Evolutionary conservation across 768 basidiomycete genomes (phyloP).

Genomic region (Termitomyces sp.): DNA sequence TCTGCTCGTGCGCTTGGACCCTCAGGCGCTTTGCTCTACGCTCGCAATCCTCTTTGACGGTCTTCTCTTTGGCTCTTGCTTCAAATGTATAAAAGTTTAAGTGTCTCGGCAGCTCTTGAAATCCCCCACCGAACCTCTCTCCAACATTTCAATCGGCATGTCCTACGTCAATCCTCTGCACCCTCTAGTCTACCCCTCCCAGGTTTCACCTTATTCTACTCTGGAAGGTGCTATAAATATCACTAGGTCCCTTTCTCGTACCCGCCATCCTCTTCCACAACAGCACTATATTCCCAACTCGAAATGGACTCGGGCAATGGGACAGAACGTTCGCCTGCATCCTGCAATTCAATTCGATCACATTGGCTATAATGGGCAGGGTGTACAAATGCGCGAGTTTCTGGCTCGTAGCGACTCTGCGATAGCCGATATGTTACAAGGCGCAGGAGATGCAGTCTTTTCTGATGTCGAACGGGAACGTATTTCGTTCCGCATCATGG

Average conservation of each 20-base stretch:
- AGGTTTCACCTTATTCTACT: conserved; percentile 22
- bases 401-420: conserved; percentile 27
- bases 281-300: conserved; percentile 17
- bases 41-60: not conserved
- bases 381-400: conserved; percentile 43
- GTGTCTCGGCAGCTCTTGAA: not conserved
- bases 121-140: not conserved
- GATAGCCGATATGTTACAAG: conserved; percentile 30
- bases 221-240: conserved; percentile 16
- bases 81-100: not conserved
- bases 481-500: conserved; percentile 34
- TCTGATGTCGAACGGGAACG: conserved; percentile 24
- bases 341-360: conserved; percentile 34
- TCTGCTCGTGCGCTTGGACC: not conserved
- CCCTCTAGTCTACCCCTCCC: conserved; percentile 23
- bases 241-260: conserved; percentile 21
- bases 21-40: not conserved
- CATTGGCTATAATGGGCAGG: conserved; percentile 33
- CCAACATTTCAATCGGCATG: conserved; percentile 19
- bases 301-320: conserved; percentile 17
- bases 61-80: not conserved
- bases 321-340: conserved; percentile 11
- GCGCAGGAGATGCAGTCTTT: conserved; percentile 33
- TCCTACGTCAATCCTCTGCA: conserved; percentile 41
- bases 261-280: conserved; percentile 33